Conservation (phyloP, 106 monocot species). For the Phalaenopsis aphrodite region DNA sequence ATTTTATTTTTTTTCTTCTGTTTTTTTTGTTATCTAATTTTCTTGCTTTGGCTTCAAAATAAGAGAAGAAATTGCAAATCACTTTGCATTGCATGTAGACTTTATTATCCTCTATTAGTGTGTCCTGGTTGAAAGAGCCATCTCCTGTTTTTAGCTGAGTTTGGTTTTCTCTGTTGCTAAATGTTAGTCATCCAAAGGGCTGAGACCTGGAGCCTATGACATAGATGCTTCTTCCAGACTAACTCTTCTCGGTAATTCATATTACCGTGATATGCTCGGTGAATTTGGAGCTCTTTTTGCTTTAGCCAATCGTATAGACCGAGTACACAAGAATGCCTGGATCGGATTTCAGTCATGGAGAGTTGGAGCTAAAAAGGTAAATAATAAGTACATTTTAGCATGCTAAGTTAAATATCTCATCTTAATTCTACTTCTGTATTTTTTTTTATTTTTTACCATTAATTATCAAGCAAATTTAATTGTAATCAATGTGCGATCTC, state of each 20-base stretch:
- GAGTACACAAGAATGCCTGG: constrained; percentile 95
- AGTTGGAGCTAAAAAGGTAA: constrained; percentile 65
- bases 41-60: neutral
- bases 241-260: constrained; percentile 56
- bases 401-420: neutral
- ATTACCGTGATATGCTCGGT: constrained; percentile 79
- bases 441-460: neutral
- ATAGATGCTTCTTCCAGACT: constrained; percentile 91
- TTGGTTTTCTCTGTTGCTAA: neutral
- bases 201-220: constrained; percentile 83
- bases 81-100: neutral
- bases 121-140: neutral
- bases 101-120: neutral
- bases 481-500: neutral
- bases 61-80: neutral
- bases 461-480: neutral
- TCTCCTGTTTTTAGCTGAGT: neutral
- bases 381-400: neutral
- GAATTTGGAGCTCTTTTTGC: constrained; percentile 94
- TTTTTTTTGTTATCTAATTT: neutral
- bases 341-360: constrained; percentile 99
- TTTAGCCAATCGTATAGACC: constrained; percentile 79
- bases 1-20: neutral
- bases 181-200: constrained; percentile 61
- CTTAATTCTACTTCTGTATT: neutral